phyloP scores from a whole-genome alignment of 495 filamentous ascomycete species.

The Parathielavia hyrcaniae region DNA sequence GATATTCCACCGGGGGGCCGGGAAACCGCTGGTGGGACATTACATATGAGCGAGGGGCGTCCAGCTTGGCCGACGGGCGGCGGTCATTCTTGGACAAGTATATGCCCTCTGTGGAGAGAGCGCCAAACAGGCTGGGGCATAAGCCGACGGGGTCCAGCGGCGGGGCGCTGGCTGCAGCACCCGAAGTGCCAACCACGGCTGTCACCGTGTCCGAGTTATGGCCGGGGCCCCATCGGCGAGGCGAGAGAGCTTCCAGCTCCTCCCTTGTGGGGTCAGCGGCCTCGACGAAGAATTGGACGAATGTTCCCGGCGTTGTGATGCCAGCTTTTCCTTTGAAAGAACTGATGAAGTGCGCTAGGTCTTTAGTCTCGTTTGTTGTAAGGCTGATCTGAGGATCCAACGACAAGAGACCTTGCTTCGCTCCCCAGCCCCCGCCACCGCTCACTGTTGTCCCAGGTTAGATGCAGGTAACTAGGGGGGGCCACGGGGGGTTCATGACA shows the following conservation, averaged over 20 bases:
- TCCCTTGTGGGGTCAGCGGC: constrained; percentile 11
- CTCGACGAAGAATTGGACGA: constrained; percentile 46
- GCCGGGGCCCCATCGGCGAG: background rate
- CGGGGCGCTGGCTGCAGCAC: background rate
- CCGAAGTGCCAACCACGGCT: constrained; percentile 10
- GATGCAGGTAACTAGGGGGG: background rate
- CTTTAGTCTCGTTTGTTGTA: constrained; percentile 26
- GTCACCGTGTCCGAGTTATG: background rate
- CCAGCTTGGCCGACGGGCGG: constrained; percentile 35
- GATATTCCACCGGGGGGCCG: too few relatives aligned
- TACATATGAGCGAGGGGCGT: constrained; percentile 32
- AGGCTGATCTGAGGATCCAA: constrained; percentile 63
- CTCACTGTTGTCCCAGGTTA: constrained; percentile 49
- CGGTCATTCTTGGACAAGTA: constrained; percentile 24
- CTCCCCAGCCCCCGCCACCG: constrained; percentile 86
- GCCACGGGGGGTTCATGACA: constrained; percentile 4
- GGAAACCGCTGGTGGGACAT: background rate
- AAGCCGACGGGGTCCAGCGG: background rate
- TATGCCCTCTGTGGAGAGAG: constrained; percentile 36
- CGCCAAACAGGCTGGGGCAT: constrained; percentile 34
- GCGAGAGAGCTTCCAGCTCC: too few relatives aligned
- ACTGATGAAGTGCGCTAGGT: constrained; percentile 29
- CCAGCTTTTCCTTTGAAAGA: constrained; percentile 26
- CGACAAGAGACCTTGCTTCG: constrained; percentile 75
- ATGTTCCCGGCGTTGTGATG: constrained; percentile 40